Conservation (phyloP, 2,329 filamentous ascomycete species). For the Coniosporium tulheliwenetii region DNA sequence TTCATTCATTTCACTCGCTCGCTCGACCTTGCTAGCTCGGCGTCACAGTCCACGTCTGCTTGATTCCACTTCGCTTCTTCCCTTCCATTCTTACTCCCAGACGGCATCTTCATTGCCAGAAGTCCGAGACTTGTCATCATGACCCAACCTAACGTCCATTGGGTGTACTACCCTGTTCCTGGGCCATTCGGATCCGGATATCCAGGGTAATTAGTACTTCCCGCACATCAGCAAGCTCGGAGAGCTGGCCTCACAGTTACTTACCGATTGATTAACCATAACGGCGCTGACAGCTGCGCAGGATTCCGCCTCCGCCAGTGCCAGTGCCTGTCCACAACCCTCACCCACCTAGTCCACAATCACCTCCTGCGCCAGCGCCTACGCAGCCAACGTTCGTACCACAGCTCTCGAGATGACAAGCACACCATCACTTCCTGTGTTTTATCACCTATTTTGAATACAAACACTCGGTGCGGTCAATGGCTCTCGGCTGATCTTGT, state of each 20-base stretch:
- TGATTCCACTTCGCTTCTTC: too few relatives aligned
- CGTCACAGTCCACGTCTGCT: too few relatives aligned
- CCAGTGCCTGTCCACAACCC: background rate
- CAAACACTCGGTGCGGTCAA: background rate
- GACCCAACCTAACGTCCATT: too few relatives aligned
- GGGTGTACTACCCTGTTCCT: too few relatives aligned
- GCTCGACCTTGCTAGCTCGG: too few relatives aligned
- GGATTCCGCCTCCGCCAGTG: background rate
- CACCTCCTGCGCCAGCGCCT: background rate
- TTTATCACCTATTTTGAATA: background rate
- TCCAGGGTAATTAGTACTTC: background rate
- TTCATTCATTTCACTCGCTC: too few relatives aligned
- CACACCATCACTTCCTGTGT: background rate
- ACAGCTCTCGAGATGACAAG: too few relatives aligned
- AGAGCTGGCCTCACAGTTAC: background rate
- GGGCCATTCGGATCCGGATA: too few relatives aligned
- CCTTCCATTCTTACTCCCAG: too few relatives aligned
- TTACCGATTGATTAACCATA: background rate
- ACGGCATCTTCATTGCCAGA: too few relatives aligned
- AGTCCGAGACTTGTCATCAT: too few relatives aligned
- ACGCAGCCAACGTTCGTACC: background rate
- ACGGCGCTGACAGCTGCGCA: background rate
- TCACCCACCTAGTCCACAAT: background rate
- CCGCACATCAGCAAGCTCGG: background rate
- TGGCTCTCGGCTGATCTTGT: background rate